Percentiles rank a stretch among this genome's conserved stretches.
These are phyloP conservation scores for Pyrus communis DNA, from an alignment of 306 rosid species.

Conservation along the genomic window DNA sequence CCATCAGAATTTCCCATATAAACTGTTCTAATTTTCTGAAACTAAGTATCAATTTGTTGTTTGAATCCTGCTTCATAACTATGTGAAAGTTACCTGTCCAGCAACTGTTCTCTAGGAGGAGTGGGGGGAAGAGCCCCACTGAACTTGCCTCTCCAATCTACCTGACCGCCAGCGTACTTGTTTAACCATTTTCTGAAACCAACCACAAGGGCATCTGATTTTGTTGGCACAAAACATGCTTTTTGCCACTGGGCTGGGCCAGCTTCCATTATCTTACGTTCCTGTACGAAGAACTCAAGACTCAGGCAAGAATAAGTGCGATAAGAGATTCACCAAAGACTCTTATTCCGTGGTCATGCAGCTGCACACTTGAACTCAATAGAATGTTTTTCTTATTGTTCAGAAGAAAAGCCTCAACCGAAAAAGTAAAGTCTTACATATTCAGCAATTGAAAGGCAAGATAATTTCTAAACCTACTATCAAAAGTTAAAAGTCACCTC, in stretches of 20 bases:
- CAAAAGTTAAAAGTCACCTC: constrained; percentile 51
- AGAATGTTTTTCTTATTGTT: background rate
- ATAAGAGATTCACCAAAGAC: background rate
- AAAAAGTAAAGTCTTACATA: background rate
- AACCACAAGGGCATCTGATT: constrained; percentile 72
- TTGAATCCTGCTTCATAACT: constrained; percentile 1
- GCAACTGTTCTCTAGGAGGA: constrained; percentile 73
- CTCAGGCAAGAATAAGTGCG: background rate
- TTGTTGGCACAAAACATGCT: constrained; percentile 85
- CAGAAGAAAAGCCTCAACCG: background rate
- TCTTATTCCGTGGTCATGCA: background rate
- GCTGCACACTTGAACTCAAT: background rate
- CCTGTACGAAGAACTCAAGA: constrained; percentile 34
- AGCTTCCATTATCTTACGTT: constrained; percentile 50
- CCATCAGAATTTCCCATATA: background rate
- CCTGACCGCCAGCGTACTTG: constrained; percentile 68
- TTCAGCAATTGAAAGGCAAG: background rate
- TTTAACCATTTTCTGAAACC: constrained; percentile 83
- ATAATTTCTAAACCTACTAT: background rate
- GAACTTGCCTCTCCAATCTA: constrained; percentile 82
- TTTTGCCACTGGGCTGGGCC: constrained; percentile 66
- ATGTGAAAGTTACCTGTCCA: constrained; percentile 65
- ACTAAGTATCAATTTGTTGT: background rate
- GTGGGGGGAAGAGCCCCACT: constrained; percentile 66
- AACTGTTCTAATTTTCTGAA: background rate